Base-by-base conservation (phyloP, 345 rosid genomes). In the Cardiospermum halicacabum region DNA sequence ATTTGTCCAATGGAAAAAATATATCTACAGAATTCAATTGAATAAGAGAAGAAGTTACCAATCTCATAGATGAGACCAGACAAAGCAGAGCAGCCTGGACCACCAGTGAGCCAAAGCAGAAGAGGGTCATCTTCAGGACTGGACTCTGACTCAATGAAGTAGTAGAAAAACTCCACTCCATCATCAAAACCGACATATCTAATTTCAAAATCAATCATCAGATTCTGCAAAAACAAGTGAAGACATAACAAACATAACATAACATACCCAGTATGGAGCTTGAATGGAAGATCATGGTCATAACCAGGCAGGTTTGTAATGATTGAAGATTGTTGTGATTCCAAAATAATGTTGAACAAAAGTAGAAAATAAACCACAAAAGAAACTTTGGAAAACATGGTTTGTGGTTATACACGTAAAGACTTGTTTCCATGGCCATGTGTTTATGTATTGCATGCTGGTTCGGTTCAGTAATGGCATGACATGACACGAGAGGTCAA, bases 71-170 rank as follows among this genome's bases (percentile, higher is more conserved):
- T 36, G 25, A 78, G 60, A 11, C 72, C 82, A 18, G 79, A 72
- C 56, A 78, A 75, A 25, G 51, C 72, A 50, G 79, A 75, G 74
- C 82, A 75, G 45, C 78, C 81, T 11, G 81, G 81, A 25, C 81
- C 78, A 0, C 81, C 81, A 1, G 78, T 74, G 40, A 77, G 78
- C 78, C 81, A 77, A 13, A 77, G 78, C 58, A 73, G 47, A 11
- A 77, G 39, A 3, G 81, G 78, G 59, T 73, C 78, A 11, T 49
- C 57, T 3, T 56, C 3, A 2, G 77, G 77, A 22, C 40, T 67
- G 47, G 75, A 62, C 64, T 69, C 66, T 10, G 81, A 77, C 67
- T 68, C 70, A 8, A 73, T 73, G 45, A 77, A 77, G 59, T 77
- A 74, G 73, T 71, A 74, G 45, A 77, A 77, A 2, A 77, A 61